Evolutionary conservation across 495 filamentous ascomycete species (phyloP).

Genomic region (Aspergillus bertholletiae): DNA sequence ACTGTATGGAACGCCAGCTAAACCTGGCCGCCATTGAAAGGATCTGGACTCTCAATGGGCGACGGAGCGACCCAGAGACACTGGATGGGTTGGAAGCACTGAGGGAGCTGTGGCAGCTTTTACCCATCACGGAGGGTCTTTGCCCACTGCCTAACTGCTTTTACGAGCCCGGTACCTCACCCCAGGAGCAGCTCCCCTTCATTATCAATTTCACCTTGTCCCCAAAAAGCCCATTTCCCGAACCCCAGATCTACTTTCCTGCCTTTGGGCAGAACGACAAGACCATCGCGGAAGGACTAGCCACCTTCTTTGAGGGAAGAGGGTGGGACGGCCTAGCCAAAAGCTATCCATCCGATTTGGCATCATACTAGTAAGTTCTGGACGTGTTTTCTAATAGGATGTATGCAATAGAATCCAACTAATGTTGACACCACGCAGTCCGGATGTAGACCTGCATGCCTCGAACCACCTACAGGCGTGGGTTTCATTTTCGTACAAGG

Average conservation of each 20-base stretch:
- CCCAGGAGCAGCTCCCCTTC: not conserved
- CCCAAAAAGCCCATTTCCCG: not conserved
- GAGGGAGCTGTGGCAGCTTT: conserved; percentile 10
- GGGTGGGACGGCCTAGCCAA: conserved; percentile 4
- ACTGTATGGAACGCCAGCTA: not conserved
- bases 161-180: not conserved
- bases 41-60: conserved; percentile 4
- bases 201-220: conserved; percentile 1
- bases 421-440: not conserved
- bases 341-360: conserved; percentile 5
- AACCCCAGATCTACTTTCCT: conserved; percentile 17
- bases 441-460: not conserved
- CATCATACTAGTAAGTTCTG: conserved; percentile 10
- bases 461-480: conserved; percentile 8
- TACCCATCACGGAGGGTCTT: not conserved
- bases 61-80: not conserved
- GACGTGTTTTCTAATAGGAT: too few relatives aligned
- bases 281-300: conserved; percentile 6
- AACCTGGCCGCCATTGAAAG: not conserved
- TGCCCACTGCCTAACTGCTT: not conserved
- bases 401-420: not conserved
- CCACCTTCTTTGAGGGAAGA: conserved; percentile 7
- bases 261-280: conserved; percentile 9
- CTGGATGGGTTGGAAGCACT: not conserved
- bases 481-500: conserved; percentile 15